Percentiles rank a stretch among this genome's conserved stretches.
Conservation (phyloP, 768 basidiomycete genomes). For the Scleroderma bovista region DNA sequence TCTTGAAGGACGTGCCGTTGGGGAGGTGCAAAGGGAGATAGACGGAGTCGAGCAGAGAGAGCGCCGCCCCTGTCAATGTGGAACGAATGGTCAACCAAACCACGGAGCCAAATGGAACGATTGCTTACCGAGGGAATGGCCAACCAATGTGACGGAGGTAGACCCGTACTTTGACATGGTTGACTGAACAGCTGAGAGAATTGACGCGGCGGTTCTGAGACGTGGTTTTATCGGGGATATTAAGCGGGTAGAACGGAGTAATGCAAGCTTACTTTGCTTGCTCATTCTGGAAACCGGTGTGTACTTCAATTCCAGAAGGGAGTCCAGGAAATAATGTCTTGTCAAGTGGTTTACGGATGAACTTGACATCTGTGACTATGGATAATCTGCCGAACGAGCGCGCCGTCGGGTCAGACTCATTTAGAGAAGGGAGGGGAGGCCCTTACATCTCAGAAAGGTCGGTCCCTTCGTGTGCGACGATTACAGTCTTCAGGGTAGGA, state of each 20-base stretch:
- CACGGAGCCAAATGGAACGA: too few relatives aligned
- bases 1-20: constrained; percentile 26
- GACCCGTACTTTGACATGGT: constrained; percentile 30
- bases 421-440: neutral
- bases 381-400: constrained; percentile 28
- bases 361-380: constrained; percentile 34
- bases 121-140: constrained; percentile 37
- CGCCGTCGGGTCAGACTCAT: too few relatives aligned
- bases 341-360: constrained; percentile 29
- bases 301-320: constrained; percentile 33
- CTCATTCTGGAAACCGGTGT: constrained; percentile 39
- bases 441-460: constrained; percentile 31
- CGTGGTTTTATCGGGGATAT: neutral
- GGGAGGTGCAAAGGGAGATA: constrained; percentile 35
- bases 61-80: constrained; percentile 26
- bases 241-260: neutral
- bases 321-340: constrained; percentile 41
- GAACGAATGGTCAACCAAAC: neutral
- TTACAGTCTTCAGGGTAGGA: constrained; percentile 31
- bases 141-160: constrained; percentile 36
- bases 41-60: constrained; percentile 41
- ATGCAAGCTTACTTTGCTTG: constrained; percentile 36
- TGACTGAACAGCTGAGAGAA: constrained; percentile 36
- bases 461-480: constrained; percentile 42
- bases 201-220: constrained; percentile 33